Percentiles rank a stretch among this genome's conserved stretches.
phyloP scores from a whole-genome alignment of 805 yeast genomes.

The Zygosaccharomyces siamensis region DNA sequence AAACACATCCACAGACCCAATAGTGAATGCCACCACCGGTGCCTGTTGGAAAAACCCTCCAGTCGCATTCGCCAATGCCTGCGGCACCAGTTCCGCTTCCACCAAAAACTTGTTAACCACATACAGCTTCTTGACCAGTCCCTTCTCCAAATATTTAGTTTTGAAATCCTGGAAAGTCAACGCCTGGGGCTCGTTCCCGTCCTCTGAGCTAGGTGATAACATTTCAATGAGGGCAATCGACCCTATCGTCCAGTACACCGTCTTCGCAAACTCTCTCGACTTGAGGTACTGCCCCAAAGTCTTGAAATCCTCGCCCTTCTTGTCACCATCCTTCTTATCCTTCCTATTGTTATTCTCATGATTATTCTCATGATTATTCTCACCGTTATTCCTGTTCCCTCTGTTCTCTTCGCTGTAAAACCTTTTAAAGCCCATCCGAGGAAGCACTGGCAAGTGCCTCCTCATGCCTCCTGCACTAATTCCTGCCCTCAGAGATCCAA shows the following conservation, averaged over 20 bases:
- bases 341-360: neutral
- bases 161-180: constrained; percentile 80
- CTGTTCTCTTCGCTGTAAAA: neutral
- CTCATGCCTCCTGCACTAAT: neutral
- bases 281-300: constrained; percentile 37
- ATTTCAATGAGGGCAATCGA: constrained; percentile 37
- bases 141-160: constrained; percentile 68
- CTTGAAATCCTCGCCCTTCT: constrained; percentile 25
- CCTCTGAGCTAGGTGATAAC: constrained; percentile 16
- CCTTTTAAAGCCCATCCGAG: neutral
- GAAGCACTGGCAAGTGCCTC: neutral
- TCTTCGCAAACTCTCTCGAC: constrained; percentile 41
- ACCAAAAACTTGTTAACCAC: constrained; percentile 73
- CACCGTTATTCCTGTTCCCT: neutral
- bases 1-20: constrained; percentile 80
- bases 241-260: constrained; percentile 38
- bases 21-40: constrained; percentile 65
- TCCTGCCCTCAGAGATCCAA: neutral
- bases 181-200: constrained; percentile 26
- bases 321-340: constrained; percentile 15
- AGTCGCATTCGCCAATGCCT: constrained; percentile 29
- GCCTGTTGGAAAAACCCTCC: constrained; percentile 16
- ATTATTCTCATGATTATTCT: constrained; percentile 6
- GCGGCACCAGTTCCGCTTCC: constrained; percentile 56
- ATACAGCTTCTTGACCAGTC: constrained; percentile 65